Evolutionary conservation across 176 grass and related monocot genomes (phyloP).

Genomic region (Musa troglodytarum): DNA sequence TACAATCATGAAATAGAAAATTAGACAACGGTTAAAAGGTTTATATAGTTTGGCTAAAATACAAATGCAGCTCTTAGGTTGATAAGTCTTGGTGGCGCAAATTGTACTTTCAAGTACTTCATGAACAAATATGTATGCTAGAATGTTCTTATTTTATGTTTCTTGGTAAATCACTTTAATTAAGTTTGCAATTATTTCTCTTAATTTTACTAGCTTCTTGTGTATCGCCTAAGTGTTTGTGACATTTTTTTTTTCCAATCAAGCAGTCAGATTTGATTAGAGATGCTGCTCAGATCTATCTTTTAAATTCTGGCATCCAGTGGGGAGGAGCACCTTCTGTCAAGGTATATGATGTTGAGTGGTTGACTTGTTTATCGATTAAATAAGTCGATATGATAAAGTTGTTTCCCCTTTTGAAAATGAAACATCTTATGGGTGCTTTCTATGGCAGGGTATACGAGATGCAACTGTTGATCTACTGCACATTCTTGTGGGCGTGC

Average conservation of each 20-base stretch:
- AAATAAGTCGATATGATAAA: not conserved
- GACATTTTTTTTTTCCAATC: conserved; percentile 24
- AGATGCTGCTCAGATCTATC: conserved; percentile 71
- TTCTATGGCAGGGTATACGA: conserved; percentile 72
- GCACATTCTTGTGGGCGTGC: conserved; percentile 88
- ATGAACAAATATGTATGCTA: not conserved
- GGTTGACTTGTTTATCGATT: not conserved
- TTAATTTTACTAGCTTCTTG: not conserved
- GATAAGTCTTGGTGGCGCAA: not conserved
- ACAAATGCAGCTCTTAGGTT: not conserved
- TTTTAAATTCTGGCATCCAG: conserved; percentile 76
- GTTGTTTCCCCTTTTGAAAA: not conserved
- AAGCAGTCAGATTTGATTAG: conserved; percentile 81
- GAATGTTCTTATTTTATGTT: not conserved
- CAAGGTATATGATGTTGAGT: conserved; percentile 49
- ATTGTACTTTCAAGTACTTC: not conserved
- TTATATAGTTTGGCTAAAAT: not conserved
- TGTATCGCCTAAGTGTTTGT: conserved; percentile 11
- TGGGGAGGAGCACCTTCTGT: conserved; percentile 78
- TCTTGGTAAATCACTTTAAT: not conserved
- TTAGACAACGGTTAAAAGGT: not conserved
- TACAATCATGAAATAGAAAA: not conserved
- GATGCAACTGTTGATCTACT: conserved; percentile 94
- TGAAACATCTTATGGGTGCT: conserved; percentile 23
- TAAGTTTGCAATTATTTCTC: not conserved